A percentile compares a stretch with the other conserved stretches of the same genome.
These are phyloP conservation scores for Pseudomonodictys pantanalensis DNA, from an alignment of 495 filamentous ascomycete species.

Conservation along the genomic window DNA sequence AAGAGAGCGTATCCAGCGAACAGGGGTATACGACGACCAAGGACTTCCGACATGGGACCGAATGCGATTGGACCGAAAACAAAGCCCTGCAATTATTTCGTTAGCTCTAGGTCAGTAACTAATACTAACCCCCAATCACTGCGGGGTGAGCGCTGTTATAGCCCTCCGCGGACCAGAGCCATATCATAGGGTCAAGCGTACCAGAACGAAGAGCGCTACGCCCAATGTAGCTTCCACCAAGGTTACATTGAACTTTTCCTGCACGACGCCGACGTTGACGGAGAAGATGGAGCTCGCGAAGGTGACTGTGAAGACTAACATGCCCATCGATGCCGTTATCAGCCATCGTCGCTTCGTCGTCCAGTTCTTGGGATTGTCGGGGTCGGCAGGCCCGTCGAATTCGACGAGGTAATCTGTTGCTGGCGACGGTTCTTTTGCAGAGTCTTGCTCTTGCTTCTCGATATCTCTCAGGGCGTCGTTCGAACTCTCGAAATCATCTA, in stretches of 20 bases:
- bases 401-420: constrained; percentile 14
- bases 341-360: constrained; percentile 20
- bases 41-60: constrained; percentile 58
- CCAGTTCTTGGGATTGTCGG: constrained; percentile 32
- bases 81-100: constrained; percentile 23
- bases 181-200: constrained; percentile 5
- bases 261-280: constrained; percentile 10
- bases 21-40: constrained; percentile 56
- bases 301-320: constrained; percentile 26
- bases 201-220: constrained; percentile 20
- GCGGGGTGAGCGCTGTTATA: too few relatives aligned
- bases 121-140: too few relatives aligned
- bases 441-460: constrained; percentile 14
- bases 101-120: too few relatives aligned
- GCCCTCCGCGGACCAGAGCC: too few relatives aligned
- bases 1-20: constrained; percentile 56
- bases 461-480: constrained; percentile 4
- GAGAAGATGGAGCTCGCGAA: constrained; percentile 27
- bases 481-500: constrained; percentile 10
- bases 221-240: constrained; percentile 8
- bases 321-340: constrained; percentile 27
- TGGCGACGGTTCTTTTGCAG: neutral
- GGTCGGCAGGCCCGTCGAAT: constrained; percentile 29
- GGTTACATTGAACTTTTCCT: constrained; percentile 9
- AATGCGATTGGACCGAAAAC: constrained; percentile 55